Conservation (phyloP, 345 rosid species). For the Gossypium turneri region DNA sequence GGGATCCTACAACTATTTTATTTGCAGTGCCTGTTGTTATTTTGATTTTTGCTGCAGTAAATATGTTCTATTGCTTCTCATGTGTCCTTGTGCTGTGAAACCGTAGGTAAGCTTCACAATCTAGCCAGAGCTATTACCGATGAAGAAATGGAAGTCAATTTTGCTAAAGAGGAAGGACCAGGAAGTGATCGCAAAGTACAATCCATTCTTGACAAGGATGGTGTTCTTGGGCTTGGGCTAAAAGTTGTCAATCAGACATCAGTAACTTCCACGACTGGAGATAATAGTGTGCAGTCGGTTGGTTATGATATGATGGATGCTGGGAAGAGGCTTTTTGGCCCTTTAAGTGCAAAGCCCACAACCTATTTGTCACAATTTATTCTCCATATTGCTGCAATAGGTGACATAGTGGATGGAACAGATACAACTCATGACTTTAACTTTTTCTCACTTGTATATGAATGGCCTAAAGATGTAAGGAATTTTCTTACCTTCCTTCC, state of each 20-base stretch:
- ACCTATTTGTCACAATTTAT: slow-evolving; percentile 90
- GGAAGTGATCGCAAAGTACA: slow-evolving; percentile 35
- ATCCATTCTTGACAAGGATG: slow-evolving; percentile 50
- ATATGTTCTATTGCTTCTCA: slow-evolving; percentile 19
- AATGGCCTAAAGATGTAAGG: slow-evolving; percentile 99
- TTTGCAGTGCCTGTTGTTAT: slow-evolving; percentile 9
- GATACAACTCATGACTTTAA: slow-evolving; percentile 99
- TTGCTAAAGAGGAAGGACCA: slow-evolving; percentile 44
- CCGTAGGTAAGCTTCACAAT: slow-evolving; percentile 90
- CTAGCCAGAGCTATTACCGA: slow-evolving; percentile 92
- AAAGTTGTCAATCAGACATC: slow-evolving; percentile 49
- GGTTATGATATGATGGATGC: slow-evolving; percentile 63
- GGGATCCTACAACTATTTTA: slow-evolving; percentile 9
- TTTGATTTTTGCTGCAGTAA: slow-evolving; percentile 10
- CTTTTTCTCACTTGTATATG: slow-evolving; percentile 87
- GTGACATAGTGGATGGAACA: slow-evolving; percentile 97
- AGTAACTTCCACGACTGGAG: slow-evolving; percentile 40
- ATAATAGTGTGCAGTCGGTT: slow-evolving; percentile 41
- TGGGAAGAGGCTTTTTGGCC: slow-evolving; percentile 76
- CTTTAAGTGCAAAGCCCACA: slow-evolving; percentile 71
- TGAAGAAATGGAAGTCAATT: slow-evolving; percentile 65
- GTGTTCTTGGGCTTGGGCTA: slow-evolving; percentile 90
- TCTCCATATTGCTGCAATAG: slow-evolving; percentile 92
- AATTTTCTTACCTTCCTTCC: slow-evolving; percentile 19
- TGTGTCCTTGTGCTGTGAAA: slow-evolving; percentile 23